These are phyloP conservation scores for Ananas comosus DNA, from an alignment of 176 grass and related monocot genomes.

Conservation along the genomic window DNA sequence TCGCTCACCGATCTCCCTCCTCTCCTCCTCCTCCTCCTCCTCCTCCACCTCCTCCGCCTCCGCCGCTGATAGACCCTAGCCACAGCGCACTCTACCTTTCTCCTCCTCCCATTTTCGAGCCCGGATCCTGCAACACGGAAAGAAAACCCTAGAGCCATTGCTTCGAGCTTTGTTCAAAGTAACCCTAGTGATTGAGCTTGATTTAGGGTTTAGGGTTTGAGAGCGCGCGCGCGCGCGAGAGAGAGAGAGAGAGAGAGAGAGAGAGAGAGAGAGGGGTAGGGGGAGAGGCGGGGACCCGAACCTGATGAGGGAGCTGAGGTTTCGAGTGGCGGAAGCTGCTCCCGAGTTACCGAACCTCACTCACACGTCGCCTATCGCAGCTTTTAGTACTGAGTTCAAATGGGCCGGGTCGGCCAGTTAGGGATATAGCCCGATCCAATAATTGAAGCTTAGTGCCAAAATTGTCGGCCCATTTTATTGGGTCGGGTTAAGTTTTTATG, in stretches of 20 bases:
- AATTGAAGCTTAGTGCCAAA: too few species aligned
- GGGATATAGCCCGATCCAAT: too few species aligned
- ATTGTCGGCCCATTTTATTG: too few species aligned
- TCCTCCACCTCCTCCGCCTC: not conserved
- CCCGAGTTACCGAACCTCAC: not conserved
- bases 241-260: not conserved
- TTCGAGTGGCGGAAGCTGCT: not conserved
- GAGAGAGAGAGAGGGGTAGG: not conserved
- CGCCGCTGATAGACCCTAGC: not conserved
- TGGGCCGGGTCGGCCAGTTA: too few species aligned
- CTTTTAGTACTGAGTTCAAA: too few species aligned
- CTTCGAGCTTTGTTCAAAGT: not conserved
- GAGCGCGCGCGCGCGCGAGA: not conserved
- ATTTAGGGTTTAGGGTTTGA: not conserved
- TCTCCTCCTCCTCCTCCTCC: too few species aligned
- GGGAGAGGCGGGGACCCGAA: not conserved
- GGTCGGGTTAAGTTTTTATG: too few species aligned
- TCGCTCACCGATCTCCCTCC: conserved; percentile 1
- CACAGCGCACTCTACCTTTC: not conserved
- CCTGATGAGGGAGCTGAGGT: conserved; percentile 1
- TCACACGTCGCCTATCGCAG: too few species aligned
- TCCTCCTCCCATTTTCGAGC: not conserved
- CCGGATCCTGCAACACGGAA: not conserved
- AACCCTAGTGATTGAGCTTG: not conserved
- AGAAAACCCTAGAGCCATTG: conserved; percentile 7